Conservation (phyloP, 805 yeast genomes). For the Saccharomycodes ludwigii region DNA sequence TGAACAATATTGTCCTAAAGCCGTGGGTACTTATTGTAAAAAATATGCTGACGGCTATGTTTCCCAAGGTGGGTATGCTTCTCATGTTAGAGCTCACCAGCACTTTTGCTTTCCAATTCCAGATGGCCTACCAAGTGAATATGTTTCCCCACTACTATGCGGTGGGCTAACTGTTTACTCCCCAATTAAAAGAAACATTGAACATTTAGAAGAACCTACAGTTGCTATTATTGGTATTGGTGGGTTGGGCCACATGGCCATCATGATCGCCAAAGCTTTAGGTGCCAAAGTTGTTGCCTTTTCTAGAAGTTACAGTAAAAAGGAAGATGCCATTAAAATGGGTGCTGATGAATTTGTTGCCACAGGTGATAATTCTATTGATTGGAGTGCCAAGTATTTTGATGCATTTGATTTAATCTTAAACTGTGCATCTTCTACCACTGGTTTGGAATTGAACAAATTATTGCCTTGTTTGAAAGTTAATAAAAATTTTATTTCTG, state of each 20-base stretch:
- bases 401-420: conserved; percentile 31
- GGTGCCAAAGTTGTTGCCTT: conserved; percentile 40
- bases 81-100: conserved; percentile 32
- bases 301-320: conserved; percentile 32
- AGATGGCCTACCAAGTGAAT: conserved; percentile 27
- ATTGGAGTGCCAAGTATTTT: conserved; percentile 23
- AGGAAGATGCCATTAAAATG: conserved; percentile 27
- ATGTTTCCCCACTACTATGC: conserved; percentile 43
- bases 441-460: conserved; percentile 34
- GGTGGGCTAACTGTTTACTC: conserved; percentile 45
- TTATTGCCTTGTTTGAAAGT: conserved; percentile 42
- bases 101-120: conserved; percentile 38
- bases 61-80: conserved; percentile 38
- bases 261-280: conserved; percentile 36
- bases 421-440: conserved; percentile 35
- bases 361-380: conserved; percentile 28
- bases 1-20: conserved; percentile 27
- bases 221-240: conserved; percentile 36
- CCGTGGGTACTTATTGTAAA: conserved; percentile 26
- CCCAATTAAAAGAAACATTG: conserved; percentile 26
- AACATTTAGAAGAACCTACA: conserved; percentile 19
- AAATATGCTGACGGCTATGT: conserved; percentile 20
- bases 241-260: conserved; percentile 36
- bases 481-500: conserved; percentile 47
- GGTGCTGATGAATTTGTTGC: conserved; percentile 39